Evolutionary conservation across 208 protist species (phyloP).

Genomic region (Trichomonas vaginalis): DNA sequence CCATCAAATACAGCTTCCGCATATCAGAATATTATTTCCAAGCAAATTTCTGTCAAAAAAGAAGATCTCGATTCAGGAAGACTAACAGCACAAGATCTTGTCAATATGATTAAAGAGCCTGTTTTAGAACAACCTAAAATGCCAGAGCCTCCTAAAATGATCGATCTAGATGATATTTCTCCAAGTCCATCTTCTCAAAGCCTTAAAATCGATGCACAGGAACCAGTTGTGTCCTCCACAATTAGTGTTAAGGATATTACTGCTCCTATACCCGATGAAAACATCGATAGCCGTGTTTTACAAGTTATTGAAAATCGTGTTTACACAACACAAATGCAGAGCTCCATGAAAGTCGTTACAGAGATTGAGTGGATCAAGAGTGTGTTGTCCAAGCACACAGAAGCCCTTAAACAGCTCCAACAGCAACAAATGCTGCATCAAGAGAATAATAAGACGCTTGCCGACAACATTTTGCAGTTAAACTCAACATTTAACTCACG

Average conservation of each 20-base stretch:
- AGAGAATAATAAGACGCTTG: not conserved
- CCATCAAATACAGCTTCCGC: not conserved
- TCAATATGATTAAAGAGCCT: not conserved
- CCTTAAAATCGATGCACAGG: not conserved
- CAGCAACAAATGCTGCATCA: not conserved
- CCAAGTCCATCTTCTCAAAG: not conserved
- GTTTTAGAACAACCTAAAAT: not conserved
- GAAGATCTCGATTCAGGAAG: not conserved
- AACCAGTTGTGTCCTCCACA: not conserved
- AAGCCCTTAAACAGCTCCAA: not conserved
- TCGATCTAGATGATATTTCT: not conserved
- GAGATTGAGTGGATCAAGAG: not conserved
- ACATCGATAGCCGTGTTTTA: not conserved
- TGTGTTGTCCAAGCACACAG: not conserved
- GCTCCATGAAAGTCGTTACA: not conserved
- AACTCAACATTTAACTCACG: not conserved
- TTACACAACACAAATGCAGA: not conserved
- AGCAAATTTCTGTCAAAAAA: not conserved
- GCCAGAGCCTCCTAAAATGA: not conserved
- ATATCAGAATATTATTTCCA: not conserved
- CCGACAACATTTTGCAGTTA: not conserved
- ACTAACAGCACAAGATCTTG: not conserved
- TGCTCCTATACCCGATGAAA: not conserved
- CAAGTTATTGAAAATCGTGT: not conserved
- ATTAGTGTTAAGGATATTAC: not conserved